Evolutionary conservation across 176 grass and related monocot genomes (phyloP).

Genomic region (Zoysia japonica): DNA sequence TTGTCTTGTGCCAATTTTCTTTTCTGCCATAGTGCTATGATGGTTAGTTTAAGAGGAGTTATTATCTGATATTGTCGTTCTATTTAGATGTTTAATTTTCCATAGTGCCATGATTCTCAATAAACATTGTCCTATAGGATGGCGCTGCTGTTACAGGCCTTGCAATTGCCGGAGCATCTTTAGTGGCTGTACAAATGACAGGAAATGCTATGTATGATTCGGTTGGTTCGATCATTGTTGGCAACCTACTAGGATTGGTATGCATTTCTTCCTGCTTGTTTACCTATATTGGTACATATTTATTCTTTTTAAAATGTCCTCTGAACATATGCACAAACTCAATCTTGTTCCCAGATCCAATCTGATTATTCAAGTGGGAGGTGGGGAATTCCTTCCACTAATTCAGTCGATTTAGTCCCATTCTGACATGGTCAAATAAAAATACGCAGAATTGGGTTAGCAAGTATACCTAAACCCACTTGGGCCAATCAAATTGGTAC

Average conservation of each 20-base stretch:
- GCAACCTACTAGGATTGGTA: conserved; percentile 93
- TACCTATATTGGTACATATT: conserved; percentile 16
- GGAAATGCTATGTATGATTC: conserved; percentile 96
- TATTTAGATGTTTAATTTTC: conserved; percentile 27
- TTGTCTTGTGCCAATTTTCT: conserved; percentile 22
- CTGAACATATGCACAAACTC: neutral
- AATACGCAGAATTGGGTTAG: neutral
- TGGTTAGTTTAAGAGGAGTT: neutral
- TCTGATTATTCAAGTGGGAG: neutral
- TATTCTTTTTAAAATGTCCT: neutral
- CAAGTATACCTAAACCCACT: neutral
- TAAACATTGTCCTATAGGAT: conserved; percentile 59
- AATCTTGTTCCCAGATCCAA: neutral
- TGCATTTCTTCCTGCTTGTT: conserved; percentile 6
- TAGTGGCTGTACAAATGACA: conserved; percentile 85
- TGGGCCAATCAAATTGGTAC: neutral
- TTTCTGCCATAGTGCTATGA: neutral
- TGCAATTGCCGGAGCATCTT: conserved; percentile 83
- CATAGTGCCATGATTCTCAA: conserved; percentile 24
- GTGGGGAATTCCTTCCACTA: neutral
- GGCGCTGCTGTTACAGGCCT: conserved; percentile 89
- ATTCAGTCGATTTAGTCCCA: neutral
- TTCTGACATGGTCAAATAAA: neutral
- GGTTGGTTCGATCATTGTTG: conserved; percentile 94
- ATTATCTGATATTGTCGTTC: neutral